Evolutionary conservation across 2,329 filamentous ascomycete genomes (phyloP), one percentile per base, ranked within the genome.

Genomic region (Lecanicillium sp.): DNA sequence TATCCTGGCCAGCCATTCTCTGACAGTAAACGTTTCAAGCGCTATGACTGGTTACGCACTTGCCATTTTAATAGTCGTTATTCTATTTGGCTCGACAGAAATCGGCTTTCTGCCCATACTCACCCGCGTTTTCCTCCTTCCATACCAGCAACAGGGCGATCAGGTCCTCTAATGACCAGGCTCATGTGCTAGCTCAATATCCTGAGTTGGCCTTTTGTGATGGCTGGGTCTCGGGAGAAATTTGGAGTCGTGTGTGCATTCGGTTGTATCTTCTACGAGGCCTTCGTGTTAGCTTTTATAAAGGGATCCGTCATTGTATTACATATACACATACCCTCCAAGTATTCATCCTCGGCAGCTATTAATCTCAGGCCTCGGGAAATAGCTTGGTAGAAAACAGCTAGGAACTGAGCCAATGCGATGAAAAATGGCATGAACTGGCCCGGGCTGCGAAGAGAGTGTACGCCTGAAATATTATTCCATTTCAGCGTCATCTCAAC

Each of bases 341-440:
- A 15, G 28, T 12, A 20, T 9, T 28, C 38, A 16, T 40, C n/a
- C 13, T 45, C 37, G 3, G 32, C 20, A 5, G 37, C 42, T 13
- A 15, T 6, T 3, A 29, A 9, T 5, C 33, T 38, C 5, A 44
- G 31, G n/a, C 35, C 4, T 3, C 32, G 15, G 35, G 45, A 48
- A 4, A 33, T 33, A 19, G 40, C 42, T 5, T 42, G 40, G 22
- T 51, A 51, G 12, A 49, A 42, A 18, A 52, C 45, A 18, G 41
- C 45, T 2, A 51, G 5, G 2, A 51, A 40, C 34, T 51, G 50
- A 9, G 45, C 50, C 9, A 51, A 22, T 2, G 49, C 40, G 35
- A 52, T 46, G 37, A 52, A 41, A 22, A 52, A 45, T n/a, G 50
- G 49, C 47, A 52, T 51, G n/a, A 51, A 51, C 32, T 52, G 50